Base-by-base conservation (phyloP, 1,284 basidiomycete species). In the Cutaneotrichosporon mucoides region DNA sequence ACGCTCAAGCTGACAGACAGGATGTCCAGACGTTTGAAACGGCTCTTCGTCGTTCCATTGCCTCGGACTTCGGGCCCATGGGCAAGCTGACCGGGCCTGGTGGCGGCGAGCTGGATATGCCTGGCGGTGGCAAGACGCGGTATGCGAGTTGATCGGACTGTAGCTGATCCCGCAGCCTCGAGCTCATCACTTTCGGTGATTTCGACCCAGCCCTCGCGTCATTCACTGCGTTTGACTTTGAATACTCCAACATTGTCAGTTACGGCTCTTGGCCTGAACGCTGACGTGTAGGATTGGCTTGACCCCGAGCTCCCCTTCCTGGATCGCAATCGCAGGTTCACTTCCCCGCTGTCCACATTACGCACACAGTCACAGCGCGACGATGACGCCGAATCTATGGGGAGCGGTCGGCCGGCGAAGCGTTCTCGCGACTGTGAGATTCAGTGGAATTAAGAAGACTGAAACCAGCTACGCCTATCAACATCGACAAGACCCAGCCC, bases 181-280 rank as follows among this genome's bases (percentile, higher is more conserved):
- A 76, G 38, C 63, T 66, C 40, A 77, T 77, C 56, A 76, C 75
- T 3, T 71, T 72, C 37, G 57, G 62, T 3, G 65, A 62, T 3
- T 15, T 62, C 8, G 68, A 70, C 15, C 33, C 40, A 12, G 6
- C 11, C 24, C 49, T 67, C 13, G 54, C 60, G 12, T 56, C 56
- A 50, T 55, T 63, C 13, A 46, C 61, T 1, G 64, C 58, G 2
- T 34, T 62, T 2, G 69, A 72, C n/a, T 38, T 64, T 11, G 65
- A 63, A 7, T 70, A 70, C 42, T 56, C 42, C 1, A 55, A 65
- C 40, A 66, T 73, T 8, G 73, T 76, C 15, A 62, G 72, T 60
- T 7, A 8, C 8, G 36, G 7, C 16, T 45, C 3, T 15, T 55
- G 1, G 24, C 9, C 9, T 8, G 35, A n/a, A 8, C n/a, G 48